Conservation (phyloP, 345 rosid species). For the Rhizophora apiculata region DNA sequence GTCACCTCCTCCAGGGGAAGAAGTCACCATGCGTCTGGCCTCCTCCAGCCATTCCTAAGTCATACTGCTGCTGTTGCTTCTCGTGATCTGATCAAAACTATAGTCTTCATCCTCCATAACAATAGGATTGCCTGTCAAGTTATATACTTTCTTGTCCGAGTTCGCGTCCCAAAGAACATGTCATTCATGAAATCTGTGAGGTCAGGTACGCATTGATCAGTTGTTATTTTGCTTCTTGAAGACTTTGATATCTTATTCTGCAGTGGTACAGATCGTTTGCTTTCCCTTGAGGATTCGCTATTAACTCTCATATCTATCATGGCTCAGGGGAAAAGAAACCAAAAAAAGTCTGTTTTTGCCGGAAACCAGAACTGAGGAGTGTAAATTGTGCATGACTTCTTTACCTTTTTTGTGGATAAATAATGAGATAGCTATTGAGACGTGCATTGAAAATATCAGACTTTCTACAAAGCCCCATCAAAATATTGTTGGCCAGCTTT, state of each 20-base stretch:
- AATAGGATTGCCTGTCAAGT: constrained; percentile 35
- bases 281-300: constrained; percentile 22
- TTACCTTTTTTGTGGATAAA: too few relatives aligned
- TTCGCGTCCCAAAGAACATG: constrained; percentile 51
- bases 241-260: constrained; percentile 33
- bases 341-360: not conserved
- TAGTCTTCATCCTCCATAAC: constrained; percentile 23
- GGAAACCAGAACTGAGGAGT: not conserved
- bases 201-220: constrained; percentile 35
- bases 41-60: constrained; percentile 63
- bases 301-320: constrained; percentile 31
- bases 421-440: not conserved
- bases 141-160: constrained; percentile 36
- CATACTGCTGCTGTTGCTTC: constrained; percentile 55
- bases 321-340: not conserved
- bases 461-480: not conserved
- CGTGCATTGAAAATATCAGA: not conserved
- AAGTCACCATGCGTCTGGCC: constrained; percentile 51
- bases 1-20: constrained; percentile 40
- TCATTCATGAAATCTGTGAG: constrained; percentile 70
- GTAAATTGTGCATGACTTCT: not conserved
- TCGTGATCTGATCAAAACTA: constrained; percentile 48
- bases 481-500: not conserved
- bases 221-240: constrained; percentile 9
- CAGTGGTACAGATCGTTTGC: constrained; percentile 16